Base-by-base conservation (phyloP, 75 land plant species). In the Picea glauca region DNA sequence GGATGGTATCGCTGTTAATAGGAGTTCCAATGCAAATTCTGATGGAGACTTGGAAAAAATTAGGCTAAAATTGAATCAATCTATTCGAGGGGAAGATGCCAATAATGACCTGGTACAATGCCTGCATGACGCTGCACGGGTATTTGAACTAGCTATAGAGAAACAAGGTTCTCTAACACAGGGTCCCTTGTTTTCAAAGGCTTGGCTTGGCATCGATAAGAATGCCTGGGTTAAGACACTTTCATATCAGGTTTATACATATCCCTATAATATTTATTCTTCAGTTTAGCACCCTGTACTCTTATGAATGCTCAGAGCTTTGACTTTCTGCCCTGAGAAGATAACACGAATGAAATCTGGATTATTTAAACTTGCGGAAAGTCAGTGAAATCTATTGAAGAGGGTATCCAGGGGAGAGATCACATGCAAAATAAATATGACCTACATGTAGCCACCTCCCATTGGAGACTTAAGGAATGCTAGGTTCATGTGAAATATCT, bases 161-260 rank as follows among this genome's bases (percentile, higher is more conserved):
- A 88, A 90, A 63, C 89, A 89, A 15, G 78, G 85, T 12, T 79
- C 91, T 4, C 67, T 85, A 20, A 87, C 87, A 17, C 90, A 84
- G 62, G 80, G 82, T 3, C 77, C 90, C 64, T 96, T 94, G 97
- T 88, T 94, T 78, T 88, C 95, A 23, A 89, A 84, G 78, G 86
- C 95, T 62, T 96, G 94, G 97, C 84, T 90, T 62, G 99, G 97
- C 76, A 80, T 87, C 5, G 99, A 96, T 62, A 83, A 78, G 75
- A 89, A 90, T 90, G 97, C 90, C 8, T 96, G 99, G 99, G 75
- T 90, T 46, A 96, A 89, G 84, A 60, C 84, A 59, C 80, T 96
- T 3, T 86, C 99, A 35, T 96, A 96, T 85, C 99, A 96, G 99
- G 99, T 92, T 14, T 73, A 70, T 70, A 35, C 12, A 13, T n/a